phyloP scores from a whole-genome alignment of 2,329 filamentous ascomycete genomes.

The Aspergillus neotritici region DNA sequence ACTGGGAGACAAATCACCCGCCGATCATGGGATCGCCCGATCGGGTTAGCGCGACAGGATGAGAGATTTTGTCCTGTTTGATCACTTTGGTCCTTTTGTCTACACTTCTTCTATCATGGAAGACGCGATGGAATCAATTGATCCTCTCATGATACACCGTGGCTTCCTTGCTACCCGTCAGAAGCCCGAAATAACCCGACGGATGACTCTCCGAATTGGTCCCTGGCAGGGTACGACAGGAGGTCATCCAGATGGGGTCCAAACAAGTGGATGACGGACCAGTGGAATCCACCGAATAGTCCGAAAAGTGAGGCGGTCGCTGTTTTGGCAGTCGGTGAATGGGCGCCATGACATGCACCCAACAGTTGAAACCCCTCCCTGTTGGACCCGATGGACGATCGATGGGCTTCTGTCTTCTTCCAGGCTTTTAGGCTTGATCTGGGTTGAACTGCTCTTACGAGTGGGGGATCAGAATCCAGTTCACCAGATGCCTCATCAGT shows the following conservation, averaged over 20 bases:
- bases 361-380: slow-evolving; percentile 1
- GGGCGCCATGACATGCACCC: background rate
- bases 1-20: too few species aligned
- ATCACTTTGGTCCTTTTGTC: too few species aligned
- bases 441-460: too few species aligned
- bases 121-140: background rate
- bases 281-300: background rate
- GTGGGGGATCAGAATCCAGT: too few species aligned
- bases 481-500: too few species aligned
- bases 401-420: too few species aligned
- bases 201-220: too few species aligned
- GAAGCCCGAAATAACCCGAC: too few species aligned
- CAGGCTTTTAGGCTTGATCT: too few species aligned
- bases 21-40: background rate
- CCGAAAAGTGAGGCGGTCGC: slow-evolving; percentile 3
- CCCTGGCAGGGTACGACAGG: background rate
- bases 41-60: background rate
- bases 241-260: background rate
- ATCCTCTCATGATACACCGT: too few species aligned
- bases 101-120: background rate
- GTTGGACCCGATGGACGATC: too few species aligned
- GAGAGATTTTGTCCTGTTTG: background rate
- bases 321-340: slow-evolving; percentile 3
- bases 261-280: background rate
- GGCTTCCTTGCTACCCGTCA: too few species aligned